Evolutionary conservation across 306 rosid species (phyloP), one percentile per base, ranked within the genome.

Genomic region (Pterocarpus santalinus): DNA sequence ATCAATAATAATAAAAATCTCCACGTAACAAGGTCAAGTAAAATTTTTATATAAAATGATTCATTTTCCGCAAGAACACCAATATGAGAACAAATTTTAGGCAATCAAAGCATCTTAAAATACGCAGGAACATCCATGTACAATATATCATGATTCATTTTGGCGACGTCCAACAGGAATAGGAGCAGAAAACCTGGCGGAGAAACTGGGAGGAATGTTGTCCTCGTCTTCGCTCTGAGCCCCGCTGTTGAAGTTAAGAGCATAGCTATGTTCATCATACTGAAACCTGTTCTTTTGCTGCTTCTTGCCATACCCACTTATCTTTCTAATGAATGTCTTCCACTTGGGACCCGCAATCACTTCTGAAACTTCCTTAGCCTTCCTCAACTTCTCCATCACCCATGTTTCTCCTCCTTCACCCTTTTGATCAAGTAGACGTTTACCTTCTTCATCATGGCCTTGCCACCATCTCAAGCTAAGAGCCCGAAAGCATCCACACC

Each of bases 251-350:
- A 93, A 93, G 78, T 93, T 93, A 6, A 93, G 92, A 76, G 91
- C 94, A 72, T 95, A 95, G 79, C 91, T 90, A 1, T 84, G 88
- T 47, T 88, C 83, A 70, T 95, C 98, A 16, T 93, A 95, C 55
- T 75, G 91, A 52, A 89, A 89, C 83, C 85, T 84, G 1, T 69
- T 65, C 70, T 56, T 85, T 10, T 74, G 79, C 12, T 78, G 64
- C 47, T 75, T 83, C 60, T 83, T 82, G 8, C 79, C 72, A 38
- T 81, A 83, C 5, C 85, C 89, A 33, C 95, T 81, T 22, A 91
- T 74, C 68, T 87, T 95, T 81, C 97, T 91, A 0, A 95, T 68
- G 58, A 91, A 91, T 1, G 72, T 93, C 85, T 91, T 91, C 97
- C 97, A 92, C 87, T 87, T 91, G 0, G 94, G 91, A 47, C 97